These are phyloP conservation scores for Globisporangium paddicum DNA, from an alignment of 352 stramenopile species.

Conservation along the genomic window DNA sequence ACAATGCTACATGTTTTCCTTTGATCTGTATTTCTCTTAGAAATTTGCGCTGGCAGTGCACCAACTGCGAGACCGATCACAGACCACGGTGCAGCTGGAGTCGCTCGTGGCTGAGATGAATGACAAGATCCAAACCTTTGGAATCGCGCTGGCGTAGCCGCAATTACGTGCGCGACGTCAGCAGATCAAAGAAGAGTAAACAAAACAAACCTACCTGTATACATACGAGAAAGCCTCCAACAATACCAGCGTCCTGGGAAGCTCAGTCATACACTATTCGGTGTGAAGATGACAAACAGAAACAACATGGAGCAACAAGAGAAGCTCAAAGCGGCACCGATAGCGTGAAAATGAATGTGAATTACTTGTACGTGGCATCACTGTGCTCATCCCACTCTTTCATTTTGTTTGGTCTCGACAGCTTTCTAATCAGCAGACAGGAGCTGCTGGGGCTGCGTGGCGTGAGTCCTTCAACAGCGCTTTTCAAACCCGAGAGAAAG, in stretches of 20 bases:
- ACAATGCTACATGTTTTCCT: neutral
- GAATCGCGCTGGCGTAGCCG: conserved; percentile 41
- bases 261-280: no score
- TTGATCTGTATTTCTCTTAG: conserved; percentile 2
- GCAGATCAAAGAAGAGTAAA: neutral
- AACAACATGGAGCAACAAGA: neutral
- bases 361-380: no score
- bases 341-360: no score
- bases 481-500: no score
- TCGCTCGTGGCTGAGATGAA: conserved; percentile 57
- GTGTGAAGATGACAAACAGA: neutral
- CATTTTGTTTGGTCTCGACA: no score
- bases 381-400: no score
- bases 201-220: conserved; percentile 4
- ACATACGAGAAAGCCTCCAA: conserved; percentile 8
- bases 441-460: no score
- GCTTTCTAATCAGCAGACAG: no score
- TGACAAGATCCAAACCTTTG: conserved; percentile 66
- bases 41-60: conserved; percentile 48
- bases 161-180: neutral
- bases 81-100: conserved; percentile 55
- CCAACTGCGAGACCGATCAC: conserved; percentile 53
- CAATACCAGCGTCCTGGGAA: neutral
- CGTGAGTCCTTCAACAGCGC: no score
- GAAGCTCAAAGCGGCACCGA: no score